Evolutionary conservation across 805 yeast genomes (phyloP), one percentile per base, ranked within the genome.

Genomic region (Candida nanaspora): DNA sequence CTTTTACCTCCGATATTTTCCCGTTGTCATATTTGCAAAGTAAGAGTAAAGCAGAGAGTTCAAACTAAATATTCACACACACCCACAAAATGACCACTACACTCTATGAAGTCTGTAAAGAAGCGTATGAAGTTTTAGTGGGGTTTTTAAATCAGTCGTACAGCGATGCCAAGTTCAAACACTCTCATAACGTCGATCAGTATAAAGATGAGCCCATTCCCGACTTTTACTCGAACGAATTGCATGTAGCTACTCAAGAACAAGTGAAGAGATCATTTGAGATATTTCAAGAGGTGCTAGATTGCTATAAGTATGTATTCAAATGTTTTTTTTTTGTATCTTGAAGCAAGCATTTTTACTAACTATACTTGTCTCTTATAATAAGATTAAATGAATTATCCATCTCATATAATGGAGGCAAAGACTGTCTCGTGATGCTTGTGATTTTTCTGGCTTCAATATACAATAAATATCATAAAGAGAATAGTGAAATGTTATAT

Each of bases 351-450:
- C 14, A 5, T 7, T 15, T 5, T 9, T 27, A 27, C 30, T 29
- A 29, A 29, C 34, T 31, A n/a, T 31, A n/a, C 22, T 10, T 18
- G 7, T 29, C 18, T 6, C 5, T n/a, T 31, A 6, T 6, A 6
- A 31, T 18, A 5, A 31, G 34, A 18, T 40, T 65, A 13, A 65
- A 69, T 11, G 80, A 82, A 43, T 62, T 85, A 3, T 82, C 97
- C 0, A 69, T 93, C 13, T 84, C 95, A 2, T 93, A 83, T 60
- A 93, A 93, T 57, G 98, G 98, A 10, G 98, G 98, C 2, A 93
- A 93, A 56, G 98, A 93, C 63, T 93, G 98, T 53, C 74, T 89
- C 36, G 97, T 89, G 26, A 78, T 91, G 82, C 70, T 93, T 41
- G 66, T 87, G 14, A 55, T 93, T 5, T 77, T 86, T 40, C 62